A percentile compares a stretch with the other conserved stretches of the same genome.
Evolutionary conservation across 441 rosid genomes (phyloP).

Genomic region (Populus tomentosa): DNA sequence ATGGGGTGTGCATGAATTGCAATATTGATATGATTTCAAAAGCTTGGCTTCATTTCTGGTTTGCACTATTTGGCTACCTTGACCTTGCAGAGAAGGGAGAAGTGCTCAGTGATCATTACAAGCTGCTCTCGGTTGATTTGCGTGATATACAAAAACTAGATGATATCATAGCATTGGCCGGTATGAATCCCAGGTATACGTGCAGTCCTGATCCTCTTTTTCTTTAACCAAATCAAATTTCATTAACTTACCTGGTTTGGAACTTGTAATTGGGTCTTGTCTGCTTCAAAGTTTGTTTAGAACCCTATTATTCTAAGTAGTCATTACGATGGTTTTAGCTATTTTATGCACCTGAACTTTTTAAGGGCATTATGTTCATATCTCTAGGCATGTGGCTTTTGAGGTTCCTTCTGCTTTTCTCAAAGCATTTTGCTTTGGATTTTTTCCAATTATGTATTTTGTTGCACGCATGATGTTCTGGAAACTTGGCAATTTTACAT

Average conservation of each 20-base stretch:
- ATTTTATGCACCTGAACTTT: neutral
- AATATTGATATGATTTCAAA: neutral
- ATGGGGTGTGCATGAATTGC: neutral
- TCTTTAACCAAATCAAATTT: slow-evolving; percentile 4
- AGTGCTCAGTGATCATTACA: slow-evolving; percentile 83
- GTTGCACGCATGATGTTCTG: neutral
- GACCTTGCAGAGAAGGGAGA: slow-evolving; percentile 71
- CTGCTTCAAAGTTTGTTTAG: neutral
- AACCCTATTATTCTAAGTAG: neutral
- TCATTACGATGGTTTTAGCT: neutral
- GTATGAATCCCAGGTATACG: slow-evolving; percentile 79
- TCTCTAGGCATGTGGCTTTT: neutral
- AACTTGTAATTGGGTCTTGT: neutral
- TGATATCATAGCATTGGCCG: slow-evolving; percentile 62
- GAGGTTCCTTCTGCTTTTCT: neutral
- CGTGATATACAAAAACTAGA: slow-evolving; percentile 66
- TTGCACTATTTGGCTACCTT: slow-evolving; percentile 11
- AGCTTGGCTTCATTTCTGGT: slow-evolving; percentile 4
- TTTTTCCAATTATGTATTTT: neutral
- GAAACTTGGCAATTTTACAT: neutral
- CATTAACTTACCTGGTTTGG: neutral
- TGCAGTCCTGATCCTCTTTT: slow-evolving; percentile 4
- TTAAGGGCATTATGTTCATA: slow-evolving; percentile 4
- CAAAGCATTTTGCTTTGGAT: neutral
- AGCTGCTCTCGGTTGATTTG: slow-evolving; percentile 84